Evolutionary conservation across 2,329 filamentous ascomycete species (phyloP).

Genomic region (Penicillium brevicompactum): DNA sequence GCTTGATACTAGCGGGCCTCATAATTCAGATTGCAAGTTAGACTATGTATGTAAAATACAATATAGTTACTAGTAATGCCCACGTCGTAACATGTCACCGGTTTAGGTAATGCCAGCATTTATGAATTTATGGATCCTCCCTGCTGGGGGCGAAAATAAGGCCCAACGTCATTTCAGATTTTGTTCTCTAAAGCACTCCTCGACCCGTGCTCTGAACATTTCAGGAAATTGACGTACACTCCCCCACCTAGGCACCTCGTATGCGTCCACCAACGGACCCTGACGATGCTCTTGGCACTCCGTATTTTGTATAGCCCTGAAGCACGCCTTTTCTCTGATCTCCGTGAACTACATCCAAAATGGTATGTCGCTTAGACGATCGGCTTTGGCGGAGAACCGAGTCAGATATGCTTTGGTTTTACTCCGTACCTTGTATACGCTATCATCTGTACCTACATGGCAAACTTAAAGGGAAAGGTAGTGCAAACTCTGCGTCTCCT

Average conservation of each 20-base stretch:
- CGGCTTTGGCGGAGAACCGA: neutral
- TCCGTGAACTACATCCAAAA: conserved; percentile 2
- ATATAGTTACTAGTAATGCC: neutral
- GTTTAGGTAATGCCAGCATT: neutral
- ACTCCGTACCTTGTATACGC: neutral
- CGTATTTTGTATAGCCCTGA: neutral
- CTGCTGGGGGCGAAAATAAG: neutral
- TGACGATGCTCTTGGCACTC: conserved; percentile 20
- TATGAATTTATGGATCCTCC: too few relatives aligned
- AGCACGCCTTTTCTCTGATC: conserved; percentile 13
- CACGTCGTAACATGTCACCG: neutral
- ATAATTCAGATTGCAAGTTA: neutral
- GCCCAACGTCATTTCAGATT: neutral
- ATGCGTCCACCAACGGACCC: conserved; percentile 19
- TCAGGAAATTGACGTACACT: neutral
- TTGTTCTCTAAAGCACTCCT: neutral
- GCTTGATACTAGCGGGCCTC: neutral
- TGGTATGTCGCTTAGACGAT: conserved; percentile 4
- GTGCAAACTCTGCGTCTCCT: neutral
- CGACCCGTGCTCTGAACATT: neutral
- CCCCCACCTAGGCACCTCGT: neutral
- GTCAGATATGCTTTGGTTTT: neutral
- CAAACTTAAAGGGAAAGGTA: neutral
- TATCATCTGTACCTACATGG: neutral
- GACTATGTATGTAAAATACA: neutral